Base-by-base conservation (phyloP, 306 rosid species). In the Corylus americana region DNA sequence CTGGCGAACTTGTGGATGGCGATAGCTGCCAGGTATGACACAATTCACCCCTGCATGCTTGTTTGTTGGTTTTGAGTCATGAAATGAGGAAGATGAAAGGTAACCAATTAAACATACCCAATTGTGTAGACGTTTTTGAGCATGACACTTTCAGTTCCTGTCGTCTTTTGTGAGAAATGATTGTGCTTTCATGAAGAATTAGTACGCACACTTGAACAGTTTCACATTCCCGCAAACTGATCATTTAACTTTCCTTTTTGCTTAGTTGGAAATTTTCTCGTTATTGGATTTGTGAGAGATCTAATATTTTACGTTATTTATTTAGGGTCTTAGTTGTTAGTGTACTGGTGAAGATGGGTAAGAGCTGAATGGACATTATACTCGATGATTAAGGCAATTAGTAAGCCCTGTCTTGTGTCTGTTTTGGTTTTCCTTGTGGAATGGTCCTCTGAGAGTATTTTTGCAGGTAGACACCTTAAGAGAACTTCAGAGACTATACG, bases 401-500 rank as follows among this genome's bases (percentile, higher is more conserved):
- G 25, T 44, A 29, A 44, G 70, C 61, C 20, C 17, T 48, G 42
- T 14, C 13, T 16, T 55, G 8, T 27, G 37, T 55, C 72, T 62
- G 69, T 48, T 27, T 70, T 76, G 12, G 17, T 78, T 81, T 80
- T 37, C 49, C 55, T 83, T 79, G 25, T 73, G 61, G 55, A 66
- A 74, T 16, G 55, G 73, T 70, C 54, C 25, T 29, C 51, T 61
- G 77, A 77, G 17, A 49, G 42, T 74, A 27, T 44, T 44, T 71
- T 79, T 64, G 80, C 92, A 95, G 99, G 80, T 90, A 74, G 93
- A 54, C 59, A 95, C 97, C 74, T 75, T 95, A 69, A 79, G 87
- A 75, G 97, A 95, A 79, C 97, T 95, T 81, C 98, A 95, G 88
- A 90, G 98, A 84, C 94, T 95, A 51, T 93, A 88, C 35, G 99